Conservation (phyloP, 208 protist species). For the Novymonas esmeraldas region DNA sequence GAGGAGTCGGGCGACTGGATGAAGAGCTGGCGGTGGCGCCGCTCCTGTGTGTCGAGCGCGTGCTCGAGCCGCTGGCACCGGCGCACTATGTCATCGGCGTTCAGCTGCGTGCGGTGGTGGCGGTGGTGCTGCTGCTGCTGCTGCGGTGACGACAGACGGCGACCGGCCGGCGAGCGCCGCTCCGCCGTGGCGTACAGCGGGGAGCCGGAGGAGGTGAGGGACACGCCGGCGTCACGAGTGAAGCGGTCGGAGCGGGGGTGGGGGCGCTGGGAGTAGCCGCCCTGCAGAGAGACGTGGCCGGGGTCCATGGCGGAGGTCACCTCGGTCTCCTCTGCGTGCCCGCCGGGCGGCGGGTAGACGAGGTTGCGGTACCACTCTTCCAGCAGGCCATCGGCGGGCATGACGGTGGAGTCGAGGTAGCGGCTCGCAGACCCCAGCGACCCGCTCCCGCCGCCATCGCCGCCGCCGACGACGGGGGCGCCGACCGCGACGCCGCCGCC, state of each 20-base stretch:
- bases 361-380: slow-evolving; percentile 50
- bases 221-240: slow-evolving; percentile 1
- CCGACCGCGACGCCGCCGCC: slow-evolving; percentile 1
- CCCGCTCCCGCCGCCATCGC: slow-evolving; percentile 19
- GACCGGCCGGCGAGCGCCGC: too few relatives aligned
- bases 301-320: slow-evolving; percentile 14
- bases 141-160: background rate
- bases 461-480: background rate
- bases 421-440: slow-evolving; percentile 30
- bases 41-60: slow-evolving; percentile 30
- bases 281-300: slow-evolving; percentile 12
- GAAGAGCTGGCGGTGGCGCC: slow-evolving; percentile 5
- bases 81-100: slow-evolving; percentile 34
- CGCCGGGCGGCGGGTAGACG: slow-evolving; percentile 26
- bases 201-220: slow-evolving; percentile 9
- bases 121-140: background rate
- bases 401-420: slow-evolving; percentile 37
- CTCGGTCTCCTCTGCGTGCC: slow-evolving; percentile 14
- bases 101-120: slow-evolving; percentile 13
- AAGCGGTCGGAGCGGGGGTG: slow-evolving; percentile 2
- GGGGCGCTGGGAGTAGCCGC: background rate
- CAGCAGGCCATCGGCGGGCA: slow-evolving; percentile 40
- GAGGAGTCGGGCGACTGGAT: background rate
- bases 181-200: slow-evolving; percentile 1
- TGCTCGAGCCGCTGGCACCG: slow-evolving; percentile 37